These are phyloP conservation scores for Leptodermis oblonga DNA, from an alignment of 257 asterid genomes.

Conservation along the genomic window DNA sequence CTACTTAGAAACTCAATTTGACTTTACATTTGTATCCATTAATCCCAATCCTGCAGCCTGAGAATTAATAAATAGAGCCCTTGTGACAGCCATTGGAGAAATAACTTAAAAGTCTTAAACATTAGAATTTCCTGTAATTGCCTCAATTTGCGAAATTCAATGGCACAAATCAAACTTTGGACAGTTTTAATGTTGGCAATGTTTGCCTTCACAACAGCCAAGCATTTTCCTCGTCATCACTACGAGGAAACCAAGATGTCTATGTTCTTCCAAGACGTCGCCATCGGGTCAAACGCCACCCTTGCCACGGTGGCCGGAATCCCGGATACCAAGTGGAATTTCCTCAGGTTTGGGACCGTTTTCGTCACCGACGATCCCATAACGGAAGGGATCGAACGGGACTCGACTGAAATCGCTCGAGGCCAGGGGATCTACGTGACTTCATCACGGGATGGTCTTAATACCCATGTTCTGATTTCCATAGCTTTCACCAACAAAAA, in stretches of 20 bases:
- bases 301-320: background rate
- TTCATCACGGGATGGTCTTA: background rate
- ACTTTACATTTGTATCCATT: no score
- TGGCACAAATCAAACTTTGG: no score
- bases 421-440: background rate
- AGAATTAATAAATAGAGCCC: no score
- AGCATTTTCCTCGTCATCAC: background rate
- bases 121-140: no score
- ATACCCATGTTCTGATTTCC: background rate
- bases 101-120: no score
- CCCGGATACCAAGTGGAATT: background rate
- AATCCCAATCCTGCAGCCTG: no score
- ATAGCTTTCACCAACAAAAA: conserved; percentile 1
- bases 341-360: background rate
- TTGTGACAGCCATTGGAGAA: no score
- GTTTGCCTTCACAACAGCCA: background rate
- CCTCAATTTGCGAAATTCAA: no score
- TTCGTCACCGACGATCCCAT: conserved; percentile 10
- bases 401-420: background rate
- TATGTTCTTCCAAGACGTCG: background rate
- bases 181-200: background rate
- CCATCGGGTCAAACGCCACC: conserved; percentile 8
- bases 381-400: background rate
- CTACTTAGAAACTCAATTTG: no score
- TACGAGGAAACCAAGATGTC: background rate